Evolutionary conservation across 345 rosid species (phyloP).

Genomic region (Anacardium occidentale): DNA sequence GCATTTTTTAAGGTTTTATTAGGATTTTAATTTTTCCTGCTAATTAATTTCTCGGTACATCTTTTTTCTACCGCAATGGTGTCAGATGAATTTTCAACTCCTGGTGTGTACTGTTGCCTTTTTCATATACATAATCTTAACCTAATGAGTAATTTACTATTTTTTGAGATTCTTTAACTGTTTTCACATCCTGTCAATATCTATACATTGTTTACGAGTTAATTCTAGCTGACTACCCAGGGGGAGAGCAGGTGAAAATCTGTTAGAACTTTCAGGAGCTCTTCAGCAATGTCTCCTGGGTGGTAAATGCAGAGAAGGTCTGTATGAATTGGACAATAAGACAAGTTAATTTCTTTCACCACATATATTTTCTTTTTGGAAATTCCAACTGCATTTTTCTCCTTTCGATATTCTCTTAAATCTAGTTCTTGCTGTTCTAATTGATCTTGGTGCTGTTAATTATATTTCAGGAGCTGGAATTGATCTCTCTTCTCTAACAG

Average conservation of each 20-base stretch:
- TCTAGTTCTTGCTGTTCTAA: conserved; percentile 3
- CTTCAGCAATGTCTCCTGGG: conserved; percentile 81
- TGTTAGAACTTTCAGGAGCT: conserved; percentile 75
- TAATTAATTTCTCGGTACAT: no score
- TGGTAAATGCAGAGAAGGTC: conserved; percentile 88
- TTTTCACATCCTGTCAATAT: background rate
- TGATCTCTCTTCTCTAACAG: conserved; percentile 64
- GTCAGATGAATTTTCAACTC: background rate
- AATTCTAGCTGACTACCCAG: no score
- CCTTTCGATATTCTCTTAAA: background rate
- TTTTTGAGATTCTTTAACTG: background rate
- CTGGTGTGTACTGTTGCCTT: background rate
- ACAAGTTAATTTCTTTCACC: background rate
- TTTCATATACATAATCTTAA: background rate
- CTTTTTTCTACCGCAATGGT: background rate
- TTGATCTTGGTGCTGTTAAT: no score
- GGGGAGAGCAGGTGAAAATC: conserved; percentile 95
- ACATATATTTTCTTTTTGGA: background rate
- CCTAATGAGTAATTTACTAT: background rate
- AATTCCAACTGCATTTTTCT: no score
- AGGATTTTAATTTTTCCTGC: no score
- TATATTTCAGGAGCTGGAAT: conserved; percentile 73
- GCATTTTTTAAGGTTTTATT: no score
- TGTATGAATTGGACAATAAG: conserved; percentile 10
- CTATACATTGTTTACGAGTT: background rate